Evolutionary conservation across 495 filamentous ascomycete genomes (phyloP).

Genomic region (Rhypophila decipiens): DNA sequence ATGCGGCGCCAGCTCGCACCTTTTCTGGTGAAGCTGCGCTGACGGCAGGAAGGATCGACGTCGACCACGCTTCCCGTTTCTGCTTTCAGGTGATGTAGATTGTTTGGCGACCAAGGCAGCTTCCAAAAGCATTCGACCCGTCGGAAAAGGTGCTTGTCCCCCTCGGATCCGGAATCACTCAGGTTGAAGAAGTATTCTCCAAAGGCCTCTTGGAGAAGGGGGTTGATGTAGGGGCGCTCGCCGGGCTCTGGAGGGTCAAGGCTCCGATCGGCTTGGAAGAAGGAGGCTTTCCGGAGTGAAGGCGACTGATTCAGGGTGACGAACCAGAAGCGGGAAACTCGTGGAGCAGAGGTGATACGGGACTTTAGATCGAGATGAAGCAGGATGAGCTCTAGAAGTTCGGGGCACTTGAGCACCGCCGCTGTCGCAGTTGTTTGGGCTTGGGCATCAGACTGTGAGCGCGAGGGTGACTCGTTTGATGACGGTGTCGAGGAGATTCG

Average conservation of each 20-base stretch:
- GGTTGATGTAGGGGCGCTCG: not conserved
- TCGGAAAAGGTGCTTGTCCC: conserved; percentile 1
- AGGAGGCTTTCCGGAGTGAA: not conserved
- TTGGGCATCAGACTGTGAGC: not conserved
- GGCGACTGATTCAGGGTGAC: not conserved
- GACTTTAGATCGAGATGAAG: conserved; percentile 1
- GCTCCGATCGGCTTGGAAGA: conserved; percentile 1
- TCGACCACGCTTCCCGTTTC: not conserved
- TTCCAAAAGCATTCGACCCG: conserved; percentile 1
- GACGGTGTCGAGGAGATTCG: not conserved
- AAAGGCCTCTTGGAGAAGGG: conserved; percentile 1
- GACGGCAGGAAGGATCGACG: not conserved
- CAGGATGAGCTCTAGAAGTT: not conserved
- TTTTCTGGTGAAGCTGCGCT: conserved; percentile 1
- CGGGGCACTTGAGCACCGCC: not conserved
- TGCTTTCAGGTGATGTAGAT: not conserved
- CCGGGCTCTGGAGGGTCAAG: not conserved
- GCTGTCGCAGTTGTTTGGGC: not conserved
- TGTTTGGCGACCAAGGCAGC: not conserved
- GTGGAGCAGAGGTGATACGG: conserved; percentile 1
- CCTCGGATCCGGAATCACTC: not conserved
- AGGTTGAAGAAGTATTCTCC: conserved; percentile 1
- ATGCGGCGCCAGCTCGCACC: conserved; percentile 1
- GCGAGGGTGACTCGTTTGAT: not conserved
- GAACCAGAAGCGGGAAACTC: conserved; percentile 1